Evolutionary conservation across 495 filamentous ascomycete genomes (phyloP), one percentile per base, ranked within the genome.

Genomic region (Podospora sp.): DNA sequence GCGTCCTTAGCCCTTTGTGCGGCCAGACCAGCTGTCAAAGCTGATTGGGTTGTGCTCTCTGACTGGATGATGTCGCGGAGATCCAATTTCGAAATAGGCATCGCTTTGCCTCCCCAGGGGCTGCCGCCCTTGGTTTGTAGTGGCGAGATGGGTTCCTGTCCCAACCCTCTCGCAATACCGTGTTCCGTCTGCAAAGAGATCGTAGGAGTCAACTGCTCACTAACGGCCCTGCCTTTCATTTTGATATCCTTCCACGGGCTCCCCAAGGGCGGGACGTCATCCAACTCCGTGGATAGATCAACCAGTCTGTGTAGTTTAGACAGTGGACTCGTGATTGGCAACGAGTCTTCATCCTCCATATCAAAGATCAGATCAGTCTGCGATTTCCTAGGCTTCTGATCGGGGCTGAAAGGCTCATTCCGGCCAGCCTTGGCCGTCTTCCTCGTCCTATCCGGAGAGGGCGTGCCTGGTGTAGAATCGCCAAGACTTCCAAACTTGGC

Each of bases 61-160:
- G 96, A 92, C 50, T 85, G 85, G 86, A 97, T 90, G 68, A 97
- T 94, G 35, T 95, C 91, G 67, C 87, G 90, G 63, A 97, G 84
- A 62, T 91, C 89, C 16, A 92, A 80, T 75, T 93, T 96, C 2
- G 83, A 71, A 6, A 82, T 82, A 2, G 83, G 78, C 4, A 92
- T 73, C 3, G 81, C 74, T 14, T 86, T 78, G 1, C 83, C 76
- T 8, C 78, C 85, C 92, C 93, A 96, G 7, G 90, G 89, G 40
- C 67, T 79, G 5, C 73, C 79, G 27, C 67, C 65, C 68, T 72
- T 70, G 11, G 53, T 53, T 3, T 65, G 60, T 6, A 65, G 59
- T 29, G 70, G 49, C 27, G 70, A 63, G n/a, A 25, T 35, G 0
- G 53, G 35, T 1, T 65, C 52, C 9, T 49, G 26, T 8, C 46